Evolutionary conservation across 2,329 filamentous ascomycete species (phyloP), one percentile per base, ranked within the genome.

Genomic region (Ilyonectria destructans): DNA sequence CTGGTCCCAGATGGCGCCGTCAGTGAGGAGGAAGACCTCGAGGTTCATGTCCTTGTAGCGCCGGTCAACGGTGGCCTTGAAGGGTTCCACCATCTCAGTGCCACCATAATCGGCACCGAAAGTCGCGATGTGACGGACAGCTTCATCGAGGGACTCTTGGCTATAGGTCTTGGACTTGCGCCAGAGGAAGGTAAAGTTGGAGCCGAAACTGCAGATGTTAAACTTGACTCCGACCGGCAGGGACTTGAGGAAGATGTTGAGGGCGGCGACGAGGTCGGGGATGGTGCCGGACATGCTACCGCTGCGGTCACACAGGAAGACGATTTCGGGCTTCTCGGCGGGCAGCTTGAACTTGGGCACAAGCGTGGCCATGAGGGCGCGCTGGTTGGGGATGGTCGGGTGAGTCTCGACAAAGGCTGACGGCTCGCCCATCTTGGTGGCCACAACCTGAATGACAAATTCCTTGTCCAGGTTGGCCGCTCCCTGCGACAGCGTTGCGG

Each of bases 271-370:
- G 3, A 91, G 82, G 35, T 89, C 85, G 0, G 72, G 69, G 2
- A 92, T 91, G 45, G 86, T 87, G 1, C 78, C 75, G 0, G 48
- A 29, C 91, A 92, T 92, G 66, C 90, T 92, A 0, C 91, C 91
- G 63, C 90, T 93, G 58, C 91, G 87, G 77, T 95, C 92, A 62
- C 90, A 91, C 5, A 95, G 81, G 71, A 95, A 94, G 19, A 94
- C 88, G 23, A 95, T 86, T 75, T 95, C 92, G 4, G 85, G 83
- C 61, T 78, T 80, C 9, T 85, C 82, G 0, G 85, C 76, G 0
- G 89, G 88, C 0, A 93, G 81, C n/a, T 84, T 83, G 79, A 93
- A 93, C 69, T 89, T 90, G 2, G 92, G 92, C 0, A 94, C 90
- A 0, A 94, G 82, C 0, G 91, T 93, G 0, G 87, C 82, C 91